phyloP scores from a whole-genome alignment of 2,329 filamentous ascomycete genomes.

The Botrytis byssoidea region DNA sequence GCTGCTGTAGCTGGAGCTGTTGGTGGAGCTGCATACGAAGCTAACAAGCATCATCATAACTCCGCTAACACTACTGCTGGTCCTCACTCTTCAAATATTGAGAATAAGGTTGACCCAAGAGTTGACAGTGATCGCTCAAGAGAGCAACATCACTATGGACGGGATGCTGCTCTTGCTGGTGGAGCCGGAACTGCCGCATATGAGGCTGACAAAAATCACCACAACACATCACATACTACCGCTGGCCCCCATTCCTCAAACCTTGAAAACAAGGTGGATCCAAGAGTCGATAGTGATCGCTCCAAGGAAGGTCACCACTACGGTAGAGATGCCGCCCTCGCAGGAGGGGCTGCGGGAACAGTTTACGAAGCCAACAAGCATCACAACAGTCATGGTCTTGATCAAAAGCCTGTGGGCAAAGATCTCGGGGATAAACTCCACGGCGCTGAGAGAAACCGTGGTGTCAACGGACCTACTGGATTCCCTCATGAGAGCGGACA shows the following conservation, averaged over 20 bases:
- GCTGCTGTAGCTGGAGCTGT: conserved; percentile 24
- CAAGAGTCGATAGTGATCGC: conserved; percentile 39
- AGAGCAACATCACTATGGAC: conserved; percentile 29
- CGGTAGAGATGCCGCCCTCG: conserved; percentile 26
- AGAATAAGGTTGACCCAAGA: conserved; percentile 44
- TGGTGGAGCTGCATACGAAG: conserved; percentile 20
- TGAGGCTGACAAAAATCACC: conserved; percentile 11
- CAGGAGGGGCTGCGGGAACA: conserved; percentile 22
- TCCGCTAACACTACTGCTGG: conserved; percentile 35
- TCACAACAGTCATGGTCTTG: conserved; percentile 23
- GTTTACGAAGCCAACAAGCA: conserved; percentile 27
- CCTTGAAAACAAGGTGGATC: conserved; percentile 43
- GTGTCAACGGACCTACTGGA: conserved; percentile 14
- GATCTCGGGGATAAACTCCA: conserved; percentile 26
- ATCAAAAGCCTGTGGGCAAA: conserved; percentile 9
- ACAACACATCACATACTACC: conserved; percentile 27
- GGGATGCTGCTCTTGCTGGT: conserved; percentile 23
- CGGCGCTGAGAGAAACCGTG: conserved; percentile 28
- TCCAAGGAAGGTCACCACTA: conserved; percentile 25
- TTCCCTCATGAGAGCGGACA: conserved; percentile 18
- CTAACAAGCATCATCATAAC: conserved; percentile 14
- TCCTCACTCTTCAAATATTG: conserved; percentile 40
- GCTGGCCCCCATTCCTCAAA: conserved; percentile 41
- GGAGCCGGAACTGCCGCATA: conserved; percentile 22
- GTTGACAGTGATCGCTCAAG: conserved; percentile 35